phyloP scores from a whole-genome alignment of 2,329 filamentous ascomycete genomes.

The Onygenales sp. region DNA sequence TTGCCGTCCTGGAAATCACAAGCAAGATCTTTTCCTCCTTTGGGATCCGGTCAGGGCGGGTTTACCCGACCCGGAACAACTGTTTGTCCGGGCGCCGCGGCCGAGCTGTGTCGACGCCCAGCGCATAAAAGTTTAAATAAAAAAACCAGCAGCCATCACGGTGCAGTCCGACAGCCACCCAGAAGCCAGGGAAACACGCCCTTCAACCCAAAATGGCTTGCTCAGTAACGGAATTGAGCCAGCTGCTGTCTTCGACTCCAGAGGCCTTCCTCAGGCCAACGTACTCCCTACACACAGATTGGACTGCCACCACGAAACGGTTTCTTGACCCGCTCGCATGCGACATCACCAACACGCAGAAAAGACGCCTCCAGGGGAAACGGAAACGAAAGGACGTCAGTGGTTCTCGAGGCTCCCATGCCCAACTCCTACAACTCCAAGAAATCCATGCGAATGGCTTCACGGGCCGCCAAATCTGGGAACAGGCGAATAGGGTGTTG shows the following conservation, averaged over 20 bases:
- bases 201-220: not conserved
- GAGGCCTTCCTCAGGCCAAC: slow-evolving; percentile 71
- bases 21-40: too few species aligned
- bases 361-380: slow-evolving; percentile 56
- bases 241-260: slow-evolving; percentile 29
- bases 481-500: slow-evolving; percentile 80
- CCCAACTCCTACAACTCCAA: slow-evolving; percentile 55
- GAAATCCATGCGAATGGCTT: slow-evolving; percentile 83
- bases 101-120: too few species aligned
- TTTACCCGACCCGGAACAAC: too few species aligned
- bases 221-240: not conserved
- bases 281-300: slow-evolving; percentile 55
- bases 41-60: too few species aligned
- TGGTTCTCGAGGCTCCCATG: slow-evolving; percentile 25
- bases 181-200: not conserved
- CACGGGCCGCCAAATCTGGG: slow-evolving; percentile 81
- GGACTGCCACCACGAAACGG: slow-evolving; percentile 66
- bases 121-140: too few species aligned
- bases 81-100: too few species aligned
- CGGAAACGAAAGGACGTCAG: slow-evolving; percentile 67
- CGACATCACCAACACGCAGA: slow-evolving; percentile 64
- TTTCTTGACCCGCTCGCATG: slow-evolving; percentile 70
- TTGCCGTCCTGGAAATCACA: too few species aligned
- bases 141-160: not conserved
- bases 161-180: not conserved